phyloP scores from a whole-genome alignment of 2,329 filamentous ascomycete species.

The Calonectria naviculata region DNA sequence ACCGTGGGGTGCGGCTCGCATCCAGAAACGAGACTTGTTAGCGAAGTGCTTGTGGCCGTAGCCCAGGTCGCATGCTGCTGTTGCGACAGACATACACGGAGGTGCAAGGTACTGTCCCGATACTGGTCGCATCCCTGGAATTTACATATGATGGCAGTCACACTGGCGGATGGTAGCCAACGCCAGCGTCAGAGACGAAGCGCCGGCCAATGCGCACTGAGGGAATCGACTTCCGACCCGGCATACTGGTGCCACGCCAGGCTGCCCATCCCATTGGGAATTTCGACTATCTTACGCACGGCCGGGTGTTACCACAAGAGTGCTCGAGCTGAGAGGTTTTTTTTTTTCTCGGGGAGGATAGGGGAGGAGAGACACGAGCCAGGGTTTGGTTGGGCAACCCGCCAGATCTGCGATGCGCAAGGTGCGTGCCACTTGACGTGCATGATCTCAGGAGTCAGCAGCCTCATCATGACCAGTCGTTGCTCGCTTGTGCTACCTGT shows the following conservation, averaged over 20 bases:
- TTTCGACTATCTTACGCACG: conserved; percentile 32
- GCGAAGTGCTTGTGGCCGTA: conserved; percentile 23
- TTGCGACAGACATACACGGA: background rate
- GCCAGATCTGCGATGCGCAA: conserved; percentile 41
- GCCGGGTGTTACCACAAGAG: conserved; percentile 31
- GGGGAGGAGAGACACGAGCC: conserved; percentile 20
- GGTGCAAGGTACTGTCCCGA: conserved; percentile 10
- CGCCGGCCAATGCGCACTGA: conserved; percentile 5
- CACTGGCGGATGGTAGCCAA: background rate
- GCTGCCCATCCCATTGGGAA: conserved; percentile 35
- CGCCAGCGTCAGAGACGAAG: background rate
- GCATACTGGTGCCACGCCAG: conserved; percentile 35
- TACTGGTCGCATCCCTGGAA: conserved; percentile 7
- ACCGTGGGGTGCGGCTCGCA: conserved; percentile 25
- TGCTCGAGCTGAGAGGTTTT: conserved; percentile 20
- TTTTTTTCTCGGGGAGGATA: background rate
- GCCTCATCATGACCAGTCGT: conserved; percentile 38
- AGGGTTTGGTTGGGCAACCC: conserved; percentile 28
- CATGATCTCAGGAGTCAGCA: conserved; percentile 42
- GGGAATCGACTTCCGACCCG: conserved; percentile 31
- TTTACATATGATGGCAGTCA: conserved; percentile 15
- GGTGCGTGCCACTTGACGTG: conserved; percentile 39
- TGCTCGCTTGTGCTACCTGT: conserved; percentile 39
- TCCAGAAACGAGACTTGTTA: conserved; percentile 34
- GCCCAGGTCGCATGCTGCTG: conserved; percentile 9